Conservation (phyloP, 2,329 filamentous ascomycete genomes). For the Fusarium sp. region DNA sequence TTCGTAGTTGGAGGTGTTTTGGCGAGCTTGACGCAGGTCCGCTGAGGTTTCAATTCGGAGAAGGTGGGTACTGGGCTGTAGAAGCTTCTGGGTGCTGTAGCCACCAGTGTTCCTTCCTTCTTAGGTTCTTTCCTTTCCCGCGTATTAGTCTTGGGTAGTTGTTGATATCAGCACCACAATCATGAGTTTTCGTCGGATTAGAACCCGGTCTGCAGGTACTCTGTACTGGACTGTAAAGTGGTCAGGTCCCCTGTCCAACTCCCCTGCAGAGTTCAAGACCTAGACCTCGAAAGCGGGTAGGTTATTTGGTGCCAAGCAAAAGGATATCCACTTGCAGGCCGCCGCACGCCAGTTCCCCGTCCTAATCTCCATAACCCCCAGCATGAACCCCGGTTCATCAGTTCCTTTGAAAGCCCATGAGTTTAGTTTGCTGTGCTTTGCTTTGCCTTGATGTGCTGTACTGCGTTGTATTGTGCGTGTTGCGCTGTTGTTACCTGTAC, state of each 20-base stretch:
- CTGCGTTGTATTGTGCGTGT: not conserved
- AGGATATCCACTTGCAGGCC: conserved; percentile 27
- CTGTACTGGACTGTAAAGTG: not conserved
- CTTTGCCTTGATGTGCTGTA: not conserved
- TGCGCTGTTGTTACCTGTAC: not conserved
- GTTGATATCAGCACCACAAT: not conserved
- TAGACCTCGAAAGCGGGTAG: conserved; percentile 17
- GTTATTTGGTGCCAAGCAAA: conserved; percentile 24
- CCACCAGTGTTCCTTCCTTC: not conserved
- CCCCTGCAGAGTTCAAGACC: conserved; percentile 23
- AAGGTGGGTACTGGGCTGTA: not conserved
- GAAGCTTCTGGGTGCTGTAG: not conserved
- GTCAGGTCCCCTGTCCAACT: conserved; percentile 11
- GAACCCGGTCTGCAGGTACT: not conserved
- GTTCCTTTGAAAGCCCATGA: conserved; percentile 4
- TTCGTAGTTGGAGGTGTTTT: not conserved
- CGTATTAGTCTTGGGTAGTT: not conserved
- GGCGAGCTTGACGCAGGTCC: not conserved
- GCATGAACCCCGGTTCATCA: conserved; percentile 12
- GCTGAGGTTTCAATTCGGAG: not conserved
- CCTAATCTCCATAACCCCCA: conserved; percentile 32
- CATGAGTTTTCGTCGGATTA: conserved; percentile 7
- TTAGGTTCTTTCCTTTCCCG: not conserved
- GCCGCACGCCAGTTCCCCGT: conserved; percentile 37
- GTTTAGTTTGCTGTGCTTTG: conserved; percentile 4